A percentile compares a stretch with the other conserved stretches of the same genome.
Conservation (phyloP, 2,329 filamentous ascomycete species). For the Sporothrix brunneoviolacea region DNA sequence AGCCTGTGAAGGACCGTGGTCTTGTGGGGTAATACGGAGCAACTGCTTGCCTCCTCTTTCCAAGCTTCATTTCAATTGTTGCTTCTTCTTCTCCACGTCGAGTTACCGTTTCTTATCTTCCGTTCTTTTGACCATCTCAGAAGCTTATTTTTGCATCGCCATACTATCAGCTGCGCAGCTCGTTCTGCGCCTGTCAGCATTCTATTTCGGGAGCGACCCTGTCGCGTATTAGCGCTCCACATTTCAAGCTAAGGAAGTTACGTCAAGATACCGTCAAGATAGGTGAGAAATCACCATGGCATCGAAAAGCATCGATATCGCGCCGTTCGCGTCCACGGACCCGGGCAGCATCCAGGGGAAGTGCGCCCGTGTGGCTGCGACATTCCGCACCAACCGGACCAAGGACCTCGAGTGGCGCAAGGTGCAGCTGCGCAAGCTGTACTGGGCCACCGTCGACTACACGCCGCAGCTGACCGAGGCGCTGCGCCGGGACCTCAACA, state of each 20-base stretch:
- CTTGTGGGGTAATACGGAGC: not conserved
- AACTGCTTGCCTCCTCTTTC: too few relatives aligned
- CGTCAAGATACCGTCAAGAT: too few relatives aligned
- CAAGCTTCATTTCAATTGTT: not conserved
- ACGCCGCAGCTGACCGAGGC: slow-evolving; percentile 66
- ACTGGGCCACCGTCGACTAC: slow-evolving; percentile 85
- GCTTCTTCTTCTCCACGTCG: too few relatives aligned
- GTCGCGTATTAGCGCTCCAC: too few relatives aligned
- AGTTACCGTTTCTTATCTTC: too few relatives aligned
- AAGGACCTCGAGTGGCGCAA: slow-evolving; percentile 76
- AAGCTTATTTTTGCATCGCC: too few relatives aligned
- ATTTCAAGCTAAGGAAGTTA: too few relatives aligned
- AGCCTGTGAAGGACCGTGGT: not conserved
- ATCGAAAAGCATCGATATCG: slow-evolving; percentile 27
- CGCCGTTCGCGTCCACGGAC: slow-evolving; percentile 53
- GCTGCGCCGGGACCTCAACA: slow-evolving; percentile 69
- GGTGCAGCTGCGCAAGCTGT: slow-evolving; percentile 84
- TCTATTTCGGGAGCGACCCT: too few relatives aligned
- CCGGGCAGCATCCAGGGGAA: slow-evolving; percentile 59
- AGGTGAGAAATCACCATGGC: slow-evolving; percentile 29
- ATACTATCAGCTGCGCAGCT: too few relatives aligned
- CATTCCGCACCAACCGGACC: slow-evolving; percentile 75
- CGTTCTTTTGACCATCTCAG: too few relatives aligned
- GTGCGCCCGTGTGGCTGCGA: slow-evolving; percentile 54
- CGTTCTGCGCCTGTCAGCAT: not conserved